These are phyloP conservation scores for Physcomitrellopsis africana DNA, from an alignment of 225 moss, liverwort and hornwort species.

Conservation along the genomic window DNA sequence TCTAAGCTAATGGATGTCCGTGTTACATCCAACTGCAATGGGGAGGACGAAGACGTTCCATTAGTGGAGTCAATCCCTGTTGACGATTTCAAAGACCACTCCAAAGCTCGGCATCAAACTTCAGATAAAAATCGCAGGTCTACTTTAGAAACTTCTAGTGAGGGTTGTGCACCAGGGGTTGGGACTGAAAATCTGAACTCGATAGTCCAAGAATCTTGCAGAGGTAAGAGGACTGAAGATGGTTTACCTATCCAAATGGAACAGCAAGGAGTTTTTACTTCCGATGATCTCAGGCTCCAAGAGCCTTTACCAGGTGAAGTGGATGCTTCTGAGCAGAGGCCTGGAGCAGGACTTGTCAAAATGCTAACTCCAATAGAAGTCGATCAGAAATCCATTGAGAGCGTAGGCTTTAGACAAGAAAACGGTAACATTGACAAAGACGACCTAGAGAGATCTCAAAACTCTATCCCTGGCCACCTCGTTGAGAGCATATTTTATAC, in stretches of 20 bases:
- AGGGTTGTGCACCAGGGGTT: not conserved
- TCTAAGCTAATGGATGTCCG: conserved; percentile 90
- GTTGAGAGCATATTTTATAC: conserved; percentile 1
- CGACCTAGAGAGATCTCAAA: conserved; percentile 13
- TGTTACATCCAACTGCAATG: conserved; percentile 48
- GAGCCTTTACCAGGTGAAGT: conserved; percentile 62
- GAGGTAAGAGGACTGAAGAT: too few species aligned
- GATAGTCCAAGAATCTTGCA: too few species aligned
- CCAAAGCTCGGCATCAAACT: conserved; percentile 22
- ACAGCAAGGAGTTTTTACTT: conserved; percentile 28
- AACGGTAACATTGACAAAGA: not conserved
- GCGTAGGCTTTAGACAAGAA: conserved; percentile 14
- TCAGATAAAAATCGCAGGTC: not conserved
- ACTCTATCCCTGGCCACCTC: not conserved
- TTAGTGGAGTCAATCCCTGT: conserved; percentile 7
- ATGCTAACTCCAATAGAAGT: conserved; percentile 17
- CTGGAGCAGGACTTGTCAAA: conserved; percentile 37
- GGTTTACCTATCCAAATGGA: not conserved
- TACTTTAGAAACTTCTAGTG: not conserved
- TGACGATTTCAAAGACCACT: conserved; percentile 20
- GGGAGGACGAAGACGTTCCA: conserved; percentile 27
- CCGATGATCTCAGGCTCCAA: conserved; percentile 38
- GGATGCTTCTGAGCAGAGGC: conserved; percentile 43
- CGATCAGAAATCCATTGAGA: conserved; percentile 16
- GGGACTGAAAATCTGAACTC: not conserved